Evolutionary conservation across 108 stramenopile genomes (phyloP).

Genomic region (Licmophora abbreviata): DNA sequence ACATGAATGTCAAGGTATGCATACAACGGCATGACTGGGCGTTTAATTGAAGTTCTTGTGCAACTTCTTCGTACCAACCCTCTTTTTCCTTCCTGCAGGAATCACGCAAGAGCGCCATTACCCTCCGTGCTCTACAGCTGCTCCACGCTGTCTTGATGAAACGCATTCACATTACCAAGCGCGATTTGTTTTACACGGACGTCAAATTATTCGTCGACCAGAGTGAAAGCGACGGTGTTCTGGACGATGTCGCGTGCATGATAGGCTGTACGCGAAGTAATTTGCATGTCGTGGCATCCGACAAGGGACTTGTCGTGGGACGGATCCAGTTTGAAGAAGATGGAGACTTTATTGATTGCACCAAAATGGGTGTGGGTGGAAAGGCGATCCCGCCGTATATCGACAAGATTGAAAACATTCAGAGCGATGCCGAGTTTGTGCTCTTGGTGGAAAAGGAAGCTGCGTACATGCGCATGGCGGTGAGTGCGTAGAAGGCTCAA

Average conservation of each 20-base stretch:
- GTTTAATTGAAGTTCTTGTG: conserved; percentile 1
- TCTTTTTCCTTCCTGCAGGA: conserved; percentile 25
- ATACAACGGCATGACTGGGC: not conserved
- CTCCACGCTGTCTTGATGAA: conserved; percentile 87
- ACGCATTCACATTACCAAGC: conserved; percentile 97
- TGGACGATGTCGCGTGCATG: conserved; percentile 95
- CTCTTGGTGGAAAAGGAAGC: conserved; percentile 97
- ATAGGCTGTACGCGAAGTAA: conserved; percentile 94
- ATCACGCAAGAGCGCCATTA: conserved; percentile 92
- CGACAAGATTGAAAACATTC: conserved; percentile 93
- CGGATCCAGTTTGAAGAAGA: conserved; percentile 84
- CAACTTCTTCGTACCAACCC: not conserved
- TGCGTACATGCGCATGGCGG: conserved; percentile 97
- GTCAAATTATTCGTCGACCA: conserved; percentile 97
- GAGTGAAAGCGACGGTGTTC: conserved; percentile 84
- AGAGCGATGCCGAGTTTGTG: conserved; percentile 92
- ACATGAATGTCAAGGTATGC: conserved; percentile 54
- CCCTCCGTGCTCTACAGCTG: conserved; percentile 88
- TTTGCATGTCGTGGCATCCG: conserved; percentile 93
- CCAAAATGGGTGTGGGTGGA: conserved; percentile 88
- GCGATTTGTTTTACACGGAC: conserved; percentile 98
- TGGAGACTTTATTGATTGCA: conserved; percentile 95
- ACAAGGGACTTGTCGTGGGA: conserved; percentile 97
- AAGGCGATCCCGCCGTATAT: conserved; percentile 97
- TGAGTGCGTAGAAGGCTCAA: conserved; percentile 10